Conservation (phyloP, 495 filamentous ascomycete species). For the Friedmanniomyces endolithicus region DNA sequence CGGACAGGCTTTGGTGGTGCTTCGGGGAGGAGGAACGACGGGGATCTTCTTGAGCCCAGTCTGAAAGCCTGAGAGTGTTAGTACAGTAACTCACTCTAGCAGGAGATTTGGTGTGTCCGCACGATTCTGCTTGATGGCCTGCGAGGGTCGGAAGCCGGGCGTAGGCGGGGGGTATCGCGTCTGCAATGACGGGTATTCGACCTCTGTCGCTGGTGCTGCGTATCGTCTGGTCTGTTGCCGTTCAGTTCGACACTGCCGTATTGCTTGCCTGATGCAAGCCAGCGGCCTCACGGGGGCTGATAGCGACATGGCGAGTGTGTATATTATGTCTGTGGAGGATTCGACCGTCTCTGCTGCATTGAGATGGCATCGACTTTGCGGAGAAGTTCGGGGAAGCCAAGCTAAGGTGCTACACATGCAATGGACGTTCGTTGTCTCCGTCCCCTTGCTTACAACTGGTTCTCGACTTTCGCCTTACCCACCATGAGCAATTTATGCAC, state of each 20-base stretch:
- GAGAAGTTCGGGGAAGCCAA: conserved; percentile 4
- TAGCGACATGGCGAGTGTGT: conserved; percentile 17
- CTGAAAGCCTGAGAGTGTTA: conserved; percentile 11
- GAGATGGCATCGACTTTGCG: background rate
- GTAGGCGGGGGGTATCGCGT: conserved; percentile 10
- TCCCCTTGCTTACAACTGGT: background rate
- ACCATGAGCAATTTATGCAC: background rate
- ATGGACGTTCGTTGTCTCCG: background rate
- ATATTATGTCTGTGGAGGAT: too few relatives aligned
- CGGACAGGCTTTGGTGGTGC: conserved; percentile 24
- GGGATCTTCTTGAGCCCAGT: conserved; percentile 17
- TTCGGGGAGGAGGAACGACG: conserved; percentile 18
- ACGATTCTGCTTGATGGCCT: conserved; percentile 18
- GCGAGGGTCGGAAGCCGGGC: conserved; percentile 15
- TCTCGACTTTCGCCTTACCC: background rate
- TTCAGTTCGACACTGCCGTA: conserved; percentile 18
- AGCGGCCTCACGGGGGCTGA: conserved; percentile 16
- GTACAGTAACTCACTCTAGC: background rate
- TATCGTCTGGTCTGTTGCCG: conserved; percentile 14
- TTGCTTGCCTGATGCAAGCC: conserved; percentile 16
- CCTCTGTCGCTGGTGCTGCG: conserved; percentile 6
- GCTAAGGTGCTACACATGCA: background rate
- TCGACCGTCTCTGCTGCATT: too few relatives aligned
- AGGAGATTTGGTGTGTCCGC: background rate
- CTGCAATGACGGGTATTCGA: conserved; percentile 15